Percentiles rank a stretch among this genome's conserved stretches.
Evolutionary conservation across 1,284 basidiomycete species (phyloP).

Genomic region (Gymnopus androsaceus): DNA sequence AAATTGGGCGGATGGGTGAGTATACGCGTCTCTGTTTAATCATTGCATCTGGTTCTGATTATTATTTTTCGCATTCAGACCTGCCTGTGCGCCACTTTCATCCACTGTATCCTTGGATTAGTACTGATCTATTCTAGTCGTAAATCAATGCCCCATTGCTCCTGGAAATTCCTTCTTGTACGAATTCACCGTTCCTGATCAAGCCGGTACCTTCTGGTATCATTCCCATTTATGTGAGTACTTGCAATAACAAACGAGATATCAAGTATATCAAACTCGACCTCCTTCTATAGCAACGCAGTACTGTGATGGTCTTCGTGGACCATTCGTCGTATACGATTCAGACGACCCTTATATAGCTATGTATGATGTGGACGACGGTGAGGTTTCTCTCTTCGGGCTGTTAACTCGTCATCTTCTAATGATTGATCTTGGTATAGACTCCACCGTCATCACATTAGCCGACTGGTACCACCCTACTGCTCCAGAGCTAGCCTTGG

Average conservation of each 20-base stretch:
- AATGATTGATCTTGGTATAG: conserved; percentile 20
- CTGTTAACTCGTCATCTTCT: not conserved
- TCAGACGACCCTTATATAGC: conserved; percentile 19
- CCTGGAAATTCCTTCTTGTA: conserved; percentile 26
- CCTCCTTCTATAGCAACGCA: no score
- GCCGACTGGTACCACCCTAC: conserved; percentile 35
- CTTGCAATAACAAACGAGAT: no score
- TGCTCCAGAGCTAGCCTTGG: not conserved
- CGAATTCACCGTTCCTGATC: conserved; percentile 24
- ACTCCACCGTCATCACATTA: conserved; percentile 38
- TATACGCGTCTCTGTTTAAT: not conserved
- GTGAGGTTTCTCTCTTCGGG: not conserved
- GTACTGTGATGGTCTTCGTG: conserved; percentile 22
- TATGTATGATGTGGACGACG: conserved; percentile 24
- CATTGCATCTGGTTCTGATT: not conserved
- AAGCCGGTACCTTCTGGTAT: conserved; percentile 18
- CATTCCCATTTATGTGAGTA: conserved; percentile 17
- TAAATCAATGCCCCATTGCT: conserved; percentile 28
- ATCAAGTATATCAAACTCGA: no score
- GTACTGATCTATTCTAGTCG: conserved; percentile 13
- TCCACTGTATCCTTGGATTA: not conserved
- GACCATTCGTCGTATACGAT: conserved; percentile 22
- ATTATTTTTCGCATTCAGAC: not conserved
- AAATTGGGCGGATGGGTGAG: conserved; percentile 20
- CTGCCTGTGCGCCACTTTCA: not conserved